Conservation (phyloP, 805 yeast species). For the Metschnikowia matae region DNA sequence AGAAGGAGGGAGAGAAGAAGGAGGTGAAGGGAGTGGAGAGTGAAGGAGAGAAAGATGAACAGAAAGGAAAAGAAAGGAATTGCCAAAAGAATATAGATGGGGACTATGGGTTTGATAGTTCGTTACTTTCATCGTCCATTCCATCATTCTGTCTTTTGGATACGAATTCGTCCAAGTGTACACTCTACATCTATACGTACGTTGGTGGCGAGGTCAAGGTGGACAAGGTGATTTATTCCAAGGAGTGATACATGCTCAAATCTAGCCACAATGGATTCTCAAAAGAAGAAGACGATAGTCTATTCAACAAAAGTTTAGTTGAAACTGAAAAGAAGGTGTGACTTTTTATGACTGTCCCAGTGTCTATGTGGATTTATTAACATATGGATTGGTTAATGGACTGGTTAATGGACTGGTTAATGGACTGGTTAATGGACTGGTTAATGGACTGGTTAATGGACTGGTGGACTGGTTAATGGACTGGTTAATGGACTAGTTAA, state of each 20-base stretch:
- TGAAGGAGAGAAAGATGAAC: neutral
- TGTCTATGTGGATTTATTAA: no score
- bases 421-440: no score
- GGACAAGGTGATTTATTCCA: constrained; percentile 61
- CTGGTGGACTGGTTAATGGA: no score
- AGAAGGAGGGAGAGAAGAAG: neutral
- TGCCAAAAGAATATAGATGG: neutral
- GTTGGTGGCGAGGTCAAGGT: constrained; percentile 83
- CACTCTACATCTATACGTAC: constrained; percentile 79
- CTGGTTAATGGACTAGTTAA: no score
- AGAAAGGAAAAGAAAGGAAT: neutral
- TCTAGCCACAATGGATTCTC: no score
- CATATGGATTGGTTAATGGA: no score
- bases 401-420: no score
- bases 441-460: no score
- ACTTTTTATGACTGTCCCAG: no score
- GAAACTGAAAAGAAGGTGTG: no score
- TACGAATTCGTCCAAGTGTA: constrained; percentile 72
- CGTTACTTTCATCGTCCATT: constrained; percentile 22
- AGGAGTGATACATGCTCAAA: constrained; percentile 15
- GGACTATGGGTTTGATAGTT: no score
- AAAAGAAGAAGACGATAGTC: no score
- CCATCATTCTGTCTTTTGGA: constrained; percentile 91
- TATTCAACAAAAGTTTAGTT: neutral
- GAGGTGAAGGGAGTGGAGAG: neutral